A percentile compares a stretch with the other conserved stretches of the same genome.
phyloP scores from a whole-genome alignment of 805 yeast genomes.

The Monosporozyma servazzii region DNA sequence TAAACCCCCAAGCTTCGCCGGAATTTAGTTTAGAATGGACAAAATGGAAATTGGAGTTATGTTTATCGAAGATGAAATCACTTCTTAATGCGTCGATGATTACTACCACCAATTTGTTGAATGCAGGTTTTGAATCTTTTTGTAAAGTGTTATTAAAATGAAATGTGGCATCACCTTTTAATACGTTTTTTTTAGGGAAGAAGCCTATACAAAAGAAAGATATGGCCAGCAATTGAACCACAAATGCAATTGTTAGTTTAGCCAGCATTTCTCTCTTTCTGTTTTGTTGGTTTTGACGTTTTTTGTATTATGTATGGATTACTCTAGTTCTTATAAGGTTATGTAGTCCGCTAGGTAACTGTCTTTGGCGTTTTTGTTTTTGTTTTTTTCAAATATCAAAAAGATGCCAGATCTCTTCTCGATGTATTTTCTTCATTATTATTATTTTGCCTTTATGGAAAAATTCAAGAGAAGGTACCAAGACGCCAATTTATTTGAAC shows the following conservation, averaged over 20 bases:
- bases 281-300: background rate
- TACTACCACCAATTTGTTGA: conserved; percentile 64
- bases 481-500: too few relatives aligned
- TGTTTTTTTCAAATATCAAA: background rate
- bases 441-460: too few relatives aligned
- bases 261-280: background rate
- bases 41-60: conserved; percentile 53
- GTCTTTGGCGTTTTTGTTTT: background rate
- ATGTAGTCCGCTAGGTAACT: too few relatives aligned
- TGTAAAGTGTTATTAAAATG: conserved; percentile 26
- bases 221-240: conserved; percentile 43
- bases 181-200: conserved; percentile 78
- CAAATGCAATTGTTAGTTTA: background rate
- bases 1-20: conserved; percentile 76
- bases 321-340: too few relatives aligned
- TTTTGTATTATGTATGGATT: too few relatives aligned
- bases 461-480: too few relatives aligned
- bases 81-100: conserved; percentile 90
- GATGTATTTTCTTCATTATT: background rate
- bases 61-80: conserved; percentile 65
- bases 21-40: conserved; percentile 55
- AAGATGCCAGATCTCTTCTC: background rate
- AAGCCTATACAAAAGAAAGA: conserved; percentile 70
- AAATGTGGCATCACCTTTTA: conserved; percentile 48
- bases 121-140: conserved; percentile 31